These are phyloP conservation scores for Beauveria sp. DNA, from an alignment of 2,329 filamentous ascomycete genomes.

Conservation along the genomic window DNA sequence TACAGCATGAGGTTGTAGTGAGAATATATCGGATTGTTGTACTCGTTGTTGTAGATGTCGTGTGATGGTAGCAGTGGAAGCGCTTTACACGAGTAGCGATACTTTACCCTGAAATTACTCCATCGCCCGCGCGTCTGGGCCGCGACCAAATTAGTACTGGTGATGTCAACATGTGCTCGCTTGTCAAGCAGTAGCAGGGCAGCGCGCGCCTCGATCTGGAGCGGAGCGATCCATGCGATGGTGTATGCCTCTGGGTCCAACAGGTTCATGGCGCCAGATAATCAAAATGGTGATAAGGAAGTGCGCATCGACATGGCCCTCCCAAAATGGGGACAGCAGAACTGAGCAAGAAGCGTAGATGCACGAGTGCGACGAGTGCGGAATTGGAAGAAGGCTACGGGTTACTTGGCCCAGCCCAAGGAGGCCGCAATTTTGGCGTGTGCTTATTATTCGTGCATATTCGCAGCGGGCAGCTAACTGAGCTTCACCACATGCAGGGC, in stretches of 20 bases:
- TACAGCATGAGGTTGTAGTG: too few species aligned
- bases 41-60: too few species aligned
- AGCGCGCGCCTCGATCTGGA: conserved; percentile 29
- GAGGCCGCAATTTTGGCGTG: not conserved
- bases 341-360: too few species aligned
- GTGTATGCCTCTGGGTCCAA: conserved; percentile 18
- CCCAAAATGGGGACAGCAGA: not conserved
- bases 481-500: too few species aligned
- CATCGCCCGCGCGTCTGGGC: too few species aligned
- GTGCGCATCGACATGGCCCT: not conserved
- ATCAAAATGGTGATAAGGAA: not conserved
- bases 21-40: too few species aligned
- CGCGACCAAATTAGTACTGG: too few species aligned
- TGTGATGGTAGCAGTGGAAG: too few species aligned
- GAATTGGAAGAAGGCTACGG: not conserved
- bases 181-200: conserved; percentile 29
- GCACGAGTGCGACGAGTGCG: not conserved
- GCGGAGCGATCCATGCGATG: conserved; percentile 18
- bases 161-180: not conserved
- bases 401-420: not conserved
- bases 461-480: too few species aligned
- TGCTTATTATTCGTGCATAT: too few species aligned
- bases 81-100: too few species aligned
- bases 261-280: not conserved
- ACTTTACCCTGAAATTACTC: too few species aligned